Conservation (phyloP, 257 asterid genomes). For the Salvia splendens region DNA sequence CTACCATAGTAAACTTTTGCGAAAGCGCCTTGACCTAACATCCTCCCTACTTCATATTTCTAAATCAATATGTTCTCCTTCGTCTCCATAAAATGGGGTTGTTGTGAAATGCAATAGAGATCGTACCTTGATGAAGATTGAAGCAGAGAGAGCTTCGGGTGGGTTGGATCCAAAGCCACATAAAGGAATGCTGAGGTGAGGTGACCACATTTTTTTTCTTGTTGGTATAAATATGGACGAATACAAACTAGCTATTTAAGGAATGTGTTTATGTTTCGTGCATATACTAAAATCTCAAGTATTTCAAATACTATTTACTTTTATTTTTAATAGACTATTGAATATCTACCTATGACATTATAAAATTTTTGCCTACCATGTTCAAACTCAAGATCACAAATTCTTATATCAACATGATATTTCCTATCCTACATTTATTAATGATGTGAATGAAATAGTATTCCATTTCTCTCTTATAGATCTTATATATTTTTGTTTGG, state of each 20-base stretch:
- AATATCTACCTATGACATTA: no score
- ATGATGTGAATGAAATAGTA: no score
- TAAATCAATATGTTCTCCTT: conserved; percentile 63
- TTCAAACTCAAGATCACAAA: no score
- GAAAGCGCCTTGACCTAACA: conserved; percentile 79
- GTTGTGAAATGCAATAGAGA: not conserved
- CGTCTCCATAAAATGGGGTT: conserved; percentile 41
- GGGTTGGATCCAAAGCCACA: conserved; percentile 34
- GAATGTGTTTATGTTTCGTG: not conserved
- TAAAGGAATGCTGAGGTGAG: conserved; percentile 21
- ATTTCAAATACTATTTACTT: no score
- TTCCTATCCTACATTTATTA: no score
- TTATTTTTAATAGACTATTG: no score
- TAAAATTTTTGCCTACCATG: no score
- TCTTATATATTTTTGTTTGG: no score
- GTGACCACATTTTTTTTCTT: not conserved
- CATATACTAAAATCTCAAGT: not conserved
- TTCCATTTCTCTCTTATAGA: no score
- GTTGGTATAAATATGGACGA: not conserved
- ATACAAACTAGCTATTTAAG: conserved; percentile 13
- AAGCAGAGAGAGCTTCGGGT: conserved; percentile 25
- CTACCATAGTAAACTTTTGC: conserved; percentile 82
- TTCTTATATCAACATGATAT: no score
- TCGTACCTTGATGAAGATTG: conserved; percentile 31
- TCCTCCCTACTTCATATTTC: conserved; percentile 77